Evolutionary conservation across 2,329 filamentous ascomycete genomes (phyloP), one percentile per base, ranked within the genome.

Genomic region (Sporothrix inflata): DNA sequence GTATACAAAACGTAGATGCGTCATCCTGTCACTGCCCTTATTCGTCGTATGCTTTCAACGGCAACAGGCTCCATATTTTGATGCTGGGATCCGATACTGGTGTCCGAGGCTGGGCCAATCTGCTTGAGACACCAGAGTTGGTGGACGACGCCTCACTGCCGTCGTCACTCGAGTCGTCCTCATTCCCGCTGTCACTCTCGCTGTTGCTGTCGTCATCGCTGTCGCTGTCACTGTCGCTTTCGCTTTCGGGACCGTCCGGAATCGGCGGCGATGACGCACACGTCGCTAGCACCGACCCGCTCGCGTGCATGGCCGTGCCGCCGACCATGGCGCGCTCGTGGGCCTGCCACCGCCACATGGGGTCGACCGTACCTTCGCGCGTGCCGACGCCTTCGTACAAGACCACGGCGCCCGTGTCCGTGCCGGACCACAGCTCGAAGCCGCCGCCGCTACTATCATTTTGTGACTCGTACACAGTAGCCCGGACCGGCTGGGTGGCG

Each of bases 401-500:
- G 60, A 83, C 82, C n/a, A 89, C 85, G 3, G 79, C 77, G 1
- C 89, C 89, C 73, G 85, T 81, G 57, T 83, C 82, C 0, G 85
- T 84, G 1, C 89, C 89, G 6, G 87, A 87, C 89, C 89, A 91
- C 61, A 91, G 83, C 78, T 91, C 89, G 74, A 89, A 89, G 1
- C 84, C 84, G 1, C 81, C 80, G 0, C 74, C 72, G 2, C 77
- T 73, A 34, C 30, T 34, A 34, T 34, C 30, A 34, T 34, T 34
- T 34, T 34, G 30, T 30, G 57, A 70, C 4, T 81, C 0, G 74
- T 87, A 91, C 3, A 88, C 83, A 76, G 90, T 86, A 72, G 86
- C 86, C 12, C 79, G 81, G 51, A 91, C 78, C 51, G 86, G 84
- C 77, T 91, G 89, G 75, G 89, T 88, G 0, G 85, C 86, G 1